These are phyloP conservation scores for Filobasidium floriforme DNA, from an alignment of 768 basidiomycete genomes.

Conservation along the genomic window DNA sequence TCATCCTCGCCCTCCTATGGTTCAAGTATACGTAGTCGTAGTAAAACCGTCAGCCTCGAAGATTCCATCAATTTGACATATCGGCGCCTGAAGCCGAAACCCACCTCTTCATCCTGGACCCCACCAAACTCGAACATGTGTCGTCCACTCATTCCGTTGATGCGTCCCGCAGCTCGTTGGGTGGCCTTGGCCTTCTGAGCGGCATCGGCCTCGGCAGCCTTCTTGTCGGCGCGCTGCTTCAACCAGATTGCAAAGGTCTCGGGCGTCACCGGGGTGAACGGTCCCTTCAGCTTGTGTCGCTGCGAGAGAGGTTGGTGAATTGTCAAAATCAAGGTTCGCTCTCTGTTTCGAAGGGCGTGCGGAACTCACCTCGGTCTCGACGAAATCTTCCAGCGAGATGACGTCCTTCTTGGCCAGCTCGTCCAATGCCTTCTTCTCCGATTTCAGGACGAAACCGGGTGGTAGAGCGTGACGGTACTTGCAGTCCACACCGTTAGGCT, in stretches of 20 bases:
- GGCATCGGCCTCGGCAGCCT: constrained; percentile 77
- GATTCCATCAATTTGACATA: too few relatives aligned
- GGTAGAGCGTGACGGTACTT: constrained; percentile 93
- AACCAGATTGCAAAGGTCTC: constrained; percentile 94
- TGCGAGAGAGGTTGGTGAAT: constrained; percentile 38
- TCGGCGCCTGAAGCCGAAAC: background rate
- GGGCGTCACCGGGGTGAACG: constrained; percentile 80
- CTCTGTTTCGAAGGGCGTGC: background rate
- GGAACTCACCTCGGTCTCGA: constrained; percentile 79
- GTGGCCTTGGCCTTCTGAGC: constrained; percentile 71
- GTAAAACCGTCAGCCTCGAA: too few relatives aligned
- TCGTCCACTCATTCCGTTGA: constrained; percentile 83
- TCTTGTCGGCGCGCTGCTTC: constrained; percentile 89
- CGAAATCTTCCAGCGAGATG: constrained; percentile 91
- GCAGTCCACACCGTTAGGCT: constrained; percentile 71
- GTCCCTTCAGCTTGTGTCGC: constrained; percentile 75
- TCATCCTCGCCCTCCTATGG: constrained; percentile 37
- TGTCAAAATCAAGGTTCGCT: constrained; percentile 3
- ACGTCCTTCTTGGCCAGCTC: constrained; percentile 75
- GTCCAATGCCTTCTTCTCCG: constrained; percentile 81
- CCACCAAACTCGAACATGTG: constrained; percentile 63
- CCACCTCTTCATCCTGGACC: constrained; percentile 37
- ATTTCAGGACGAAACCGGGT: constrained; percentile 89
- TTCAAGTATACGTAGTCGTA: too few relatives aligned
- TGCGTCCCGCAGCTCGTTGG: constrained; percentile 79